Conservation (phyloP, 768 basidiomycete species). For the Tubosaeta sp. region DNA sequence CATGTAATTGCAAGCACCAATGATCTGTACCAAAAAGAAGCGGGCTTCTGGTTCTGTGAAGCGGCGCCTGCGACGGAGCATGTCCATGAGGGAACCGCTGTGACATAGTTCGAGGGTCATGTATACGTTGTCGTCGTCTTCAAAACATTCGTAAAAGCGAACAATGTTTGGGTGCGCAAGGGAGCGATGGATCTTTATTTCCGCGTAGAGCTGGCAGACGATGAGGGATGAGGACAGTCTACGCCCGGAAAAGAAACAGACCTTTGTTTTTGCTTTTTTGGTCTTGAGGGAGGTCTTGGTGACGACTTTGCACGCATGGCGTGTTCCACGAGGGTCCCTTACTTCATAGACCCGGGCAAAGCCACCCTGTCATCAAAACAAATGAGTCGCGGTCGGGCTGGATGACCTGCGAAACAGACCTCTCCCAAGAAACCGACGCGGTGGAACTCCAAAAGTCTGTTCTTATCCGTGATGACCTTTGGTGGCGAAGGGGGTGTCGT, state of each 20-base stretch:
- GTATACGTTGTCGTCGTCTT: constrained; percentile 93
- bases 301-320: constrained; percentile 90
- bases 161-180: constrained; percentile 93
- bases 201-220: constrained; percentile 77
- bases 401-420: constrained; percentile 36
- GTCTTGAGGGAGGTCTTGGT: constrained; percentile 89
- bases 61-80: constrained; percentile 80
- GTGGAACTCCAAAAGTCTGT: constrained; percentile 51
- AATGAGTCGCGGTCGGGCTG: background rate
- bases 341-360: constrained; percentile 97
- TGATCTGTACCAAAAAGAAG: constrained; percentile 90
- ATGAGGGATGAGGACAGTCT: constrained; percentile 1
- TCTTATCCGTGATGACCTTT: constrained; percentile 65
- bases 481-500: constrained; percentile 80
- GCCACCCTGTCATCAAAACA: constrained; percentile 53
- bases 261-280: constrained; percentile 97
- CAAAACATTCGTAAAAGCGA: constrained; percentile 88
- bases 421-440: constrained; percentile 87
- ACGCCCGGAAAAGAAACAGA: constrained; percentile 27
- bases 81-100: constrained; percentile 86
- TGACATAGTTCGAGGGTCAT: constrained; percentile 94
- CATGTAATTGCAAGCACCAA: constrained; percentile 97
- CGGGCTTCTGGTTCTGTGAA: constrained; percentile 92
- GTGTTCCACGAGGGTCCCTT: constrained; percentile 58
- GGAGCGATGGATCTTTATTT: constrained; percentile 96